Evolutionary conservation across 2,329 filamentous ascomycete species (phyloP), one percentile per base, ranked within the genome.

Genomic region (Trichoderma guizhouense): DNA sequence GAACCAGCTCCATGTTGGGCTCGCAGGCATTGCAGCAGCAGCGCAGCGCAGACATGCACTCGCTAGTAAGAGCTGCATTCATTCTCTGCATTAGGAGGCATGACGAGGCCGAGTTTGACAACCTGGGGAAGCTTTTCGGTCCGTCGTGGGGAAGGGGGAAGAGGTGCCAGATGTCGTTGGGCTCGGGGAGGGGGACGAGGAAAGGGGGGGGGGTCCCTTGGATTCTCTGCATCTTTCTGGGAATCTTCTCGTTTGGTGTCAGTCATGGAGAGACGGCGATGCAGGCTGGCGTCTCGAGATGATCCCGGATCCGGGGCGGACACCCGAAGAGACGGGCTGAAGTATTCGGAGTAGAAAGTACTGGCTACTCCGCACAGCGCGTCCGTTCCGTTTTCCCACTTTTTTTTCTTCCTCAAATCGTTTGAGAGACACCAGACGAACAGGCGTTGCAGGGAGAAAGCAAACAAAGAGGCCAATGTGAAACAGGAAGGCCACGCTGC

Each of bases 61-160:
- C 60, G 51, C 67, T 64, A 43, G 39, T 43, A 32, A 58, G 24
- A 64, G 43, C 58, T 64, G 68, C 68, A 71, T 71, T 64, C 68
- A 71, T 71, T 64, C 60, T 71, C 68, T 64, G 68, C 68, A 71
- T 71, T 39, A 47, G 58, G 67, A 62, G 24, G 39, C 55, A 60
- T 24, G 36, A 61, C 14, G 55, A 47, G 24, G 11, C 43, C 18
- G 47, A 64, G 34, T 63, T 71, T 64, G 68, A 64, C 68, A 71
- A 47, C 60, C 67, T 64, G 68, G 68, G 61, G 68, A 71, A 64
- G 68, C 61, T 43, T 62, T 63, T 71, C 68, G 68, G 68, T 71
- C 68, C 68, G 68, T 64, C 68, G 68, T 71, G 68, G 68, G 68
- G 68, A 71, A 64, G 30, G 30, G 63, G 39, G 63, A 32, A 63